phyloP scores from a whole-genome alignment of 2,329 filamentous ascomycete species.

The Colletotrichum lini region DNA sequence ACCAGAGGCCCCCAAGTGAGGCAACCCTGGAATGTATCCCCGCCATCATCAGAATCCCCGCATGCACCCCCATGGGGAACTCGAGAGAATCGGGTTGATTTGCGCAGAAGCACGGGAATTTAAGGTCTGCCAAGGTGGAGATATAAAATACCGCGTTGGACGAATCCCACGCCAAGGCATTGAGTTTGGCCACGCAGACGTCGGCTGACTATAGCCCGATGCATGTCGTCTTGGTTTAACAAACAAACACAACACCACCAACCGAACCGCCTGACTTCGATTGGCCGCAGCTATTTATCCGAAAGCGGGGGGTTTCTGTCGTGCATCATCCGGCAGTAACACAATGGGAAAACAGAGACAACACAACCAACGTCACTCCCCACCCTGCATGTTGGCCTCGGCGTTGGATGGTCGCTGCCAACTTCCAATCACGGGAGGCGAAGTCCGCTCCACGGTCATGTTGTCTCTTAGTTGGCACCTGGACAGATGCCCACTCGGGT shows the following conservation, averaged over 20 bases:
- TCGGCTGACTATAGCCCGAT: background rate
- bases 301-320: background rate
- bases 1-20: background rate
- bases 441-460: no score
- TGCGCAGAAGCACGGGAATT: background rate
- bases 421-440: constrained; percentile 26
- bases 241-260: no score
- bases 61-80: background rate
- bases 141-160: background rate
- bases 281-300: background rate
- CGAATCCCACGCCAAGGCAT: background rate
- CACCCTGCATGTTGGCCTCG: no score
- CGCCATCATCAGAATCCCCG: background rate
- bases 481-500: no score
- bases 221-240: background rate
- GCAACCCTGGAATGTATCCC: background rate
- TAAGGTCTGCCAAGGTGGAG: background rate
- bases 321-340: no score
- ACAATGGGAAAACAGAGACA: background rate
- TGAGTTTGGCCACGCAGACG: background rate
- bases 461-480: no score
- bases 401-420: constrained; percentile 45
- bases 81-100: background rate
- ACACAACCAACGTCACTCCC: background rate
- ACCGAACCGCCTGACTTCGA: background rate